Evolutionary conservation across 176 grass and related monocot genomes (phyloP).

Genomic region (Zea luxurians): DNA sequence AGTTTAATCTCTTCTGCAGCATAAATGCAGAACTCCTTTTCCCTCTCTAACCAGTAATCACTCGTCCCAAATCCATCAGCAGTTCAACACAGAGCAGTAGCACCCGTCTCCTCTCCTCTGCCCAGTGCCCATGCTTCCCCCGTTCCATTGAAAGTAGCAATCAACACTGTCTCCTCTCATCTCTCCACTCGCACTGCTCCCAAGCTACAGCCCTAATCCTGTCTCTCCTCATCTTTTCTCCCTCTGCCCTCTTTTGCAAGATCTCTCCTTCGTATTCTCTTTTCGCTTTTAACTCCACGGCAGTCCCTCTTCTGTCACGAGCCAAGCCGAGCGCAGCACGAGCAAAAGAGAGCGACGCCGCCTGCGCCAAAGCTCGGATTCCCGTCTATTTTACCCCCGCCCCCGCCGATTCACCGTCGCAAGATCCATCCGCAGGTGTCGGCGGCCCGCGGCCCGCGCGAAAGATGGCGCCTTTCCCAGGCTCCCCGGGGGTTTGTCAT

Average conservation of each 20-base stretch:
- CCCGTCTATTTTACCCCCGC: slow-evolving; percentile 48
- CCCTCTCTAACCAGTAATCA: neutral
- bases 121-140: slow-evolving; percentile 21
- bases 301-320: slow-evolving; percentile 61
- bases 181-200: slow-evolving; percentile 28
- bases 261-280: slow-evolving; percentile 40
- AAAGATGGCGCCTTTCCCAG: slow-evolving; percentile 41
- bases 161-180: neutral
- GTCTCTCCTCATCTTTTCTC: neutral
- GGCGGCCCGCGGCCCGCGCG: slow-evolving; percentile 21
- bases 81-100: too few species aligned
- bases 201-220: slow-evolving; percentile 19
- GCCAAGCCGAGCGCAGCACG: slow-evolving; percentile 33
- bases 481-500: slow-evolving; percentile 35
- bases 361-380: slow-evolving; percentile 42
- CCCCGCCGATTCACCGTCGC: slow-evolving; percentile 42
- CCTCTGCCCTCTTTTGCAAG: slow-evolving; percentile 36
- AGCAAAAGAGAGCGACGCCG: slow-evolving; percentile 1
- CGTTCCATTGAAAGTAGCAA: slow-evolving; percentile 17
- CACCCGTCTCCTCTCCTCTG: neutral
- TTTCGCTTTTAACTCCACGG: slow-evolving; percentile 39
- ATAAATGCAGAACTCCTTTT: neutral
- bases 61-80: too few species aligned
- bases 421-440: slow-evolving; percentile 52
- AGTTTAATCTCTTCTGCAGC: too few species aligned